Evolutionary conservation across 1,284 basidiomycete genomes (phyloP).

Genomic region (Termitomyces sp.): DNA sequence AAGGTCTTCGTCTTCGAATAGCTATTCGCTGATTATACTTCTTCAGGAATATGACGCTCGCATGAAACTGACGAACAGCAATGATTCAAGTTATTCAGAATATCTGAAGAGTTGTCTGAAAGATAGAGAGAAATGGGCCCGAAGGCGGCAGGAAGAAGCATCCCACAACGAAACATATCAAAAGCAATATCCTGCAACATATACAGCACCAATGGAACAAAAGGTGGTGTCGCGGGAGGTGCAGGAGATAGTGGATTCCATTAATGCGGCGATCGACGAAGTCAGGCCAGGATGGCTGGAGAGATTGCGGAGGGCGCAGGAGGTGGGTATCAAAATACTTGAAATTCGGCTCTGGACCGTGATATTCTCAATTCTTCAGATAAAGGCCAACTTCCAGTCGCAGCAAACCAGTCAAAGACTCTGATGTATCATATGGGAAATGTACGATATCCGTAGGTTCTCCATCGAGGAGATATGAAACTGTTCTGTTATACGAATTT

Average conservation of each 20-base stretch:
- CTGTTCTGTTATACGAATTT: constrained; percentile 5
- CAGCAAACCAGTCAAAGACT: constrained; percentile 11
- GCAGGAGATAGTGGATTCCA: constrained; percentile 42
- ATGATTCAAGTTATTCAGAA: constrained; percentile 28
- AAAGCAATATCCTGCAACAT: constrained; percentile 25
- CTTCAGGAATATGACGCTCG: constrained; percentile 51
- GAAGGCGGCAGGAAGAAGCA: constrained; percentile 40
- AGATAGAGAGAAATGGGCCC: constrained; percentile 60
- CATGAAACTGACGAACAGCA: constrained; percentile 24
- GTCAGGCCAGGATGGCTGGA: constrained; percentile 60
- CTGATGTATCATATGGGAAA: constrained; percentile 9
- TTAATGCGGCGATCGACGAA: constrained; percentile 45
- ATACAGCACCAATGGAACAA: constrained; percentile 31
- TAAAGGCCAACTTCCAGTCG: constrained; percentile 13
- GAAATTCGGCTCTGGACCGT: neutral
- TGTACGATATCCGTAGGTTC: neutral
- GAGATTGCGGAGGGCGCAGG: constrained; percentile 31
- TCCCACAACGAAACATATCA: constrained; percentile 36
- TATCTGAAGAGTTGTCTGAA: constrained; percentile 44
- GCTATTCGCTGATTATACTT: neutral
- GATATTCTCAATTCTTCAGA: constrained; percentile 6
- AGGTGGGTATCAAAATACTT: constrained; percentile 7
- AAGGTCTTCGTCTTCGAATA: neutral
- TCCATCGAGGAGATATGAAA: neutral
- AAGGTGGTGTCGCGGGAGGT: constrained; percentile 33